A percentile compares a stretch with the other conserved stretches of the same genome.
These are phyloP conservation scores for Pisolithus marmoratus DNA, from an alignment of 768 basidiomycete species.

Conservation along the genomic window DNA sequence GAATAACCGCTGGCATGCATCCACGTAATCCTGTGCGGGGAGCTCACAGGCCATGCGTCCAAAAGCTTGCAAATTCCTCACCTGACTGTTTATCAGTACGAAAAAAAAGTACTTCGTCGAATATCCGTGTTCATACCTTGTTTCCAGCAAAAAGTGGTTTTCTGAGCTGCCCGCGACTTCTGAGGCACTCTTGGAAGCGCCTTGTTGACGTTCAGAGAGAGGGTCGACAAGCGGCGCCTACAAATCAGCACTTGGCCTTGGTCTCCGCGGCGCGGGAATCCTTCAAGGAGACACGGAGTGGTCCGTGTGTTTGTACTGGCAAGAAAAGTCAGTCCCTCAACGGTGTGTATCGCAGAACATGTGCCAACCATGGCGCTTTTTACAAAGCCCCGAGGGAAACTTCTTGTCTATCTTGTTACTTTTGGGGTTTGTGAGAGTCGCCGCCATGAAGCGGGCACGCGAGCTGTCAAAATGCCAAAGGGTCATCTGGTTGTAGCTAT, in stretches of 20 bases:
- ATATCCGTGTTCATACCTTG: conserved; percentile 99
- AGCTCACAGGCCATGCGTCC: not conserved
- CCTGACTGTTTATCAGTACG: conserved; percentile 93
- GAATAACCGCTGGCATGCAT: conserved; percentile 86
- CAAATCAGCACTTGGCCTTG: conserved; percentile 98
- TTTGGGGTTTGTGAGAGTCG: conserved; percentile 87
- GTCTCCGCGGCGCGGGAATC: conserved; percentile 81
- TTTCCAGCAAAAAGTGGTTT: conserved; percentile 48
- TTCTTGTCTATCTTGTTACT: conserved; percentile 87
- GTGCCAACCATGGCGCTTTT: conserved; percentile 62
- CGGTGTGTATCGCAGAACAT: not conserved
- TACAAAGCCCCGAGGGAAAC: conserved; percentile 68
- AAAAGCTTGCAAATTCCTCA: conserved; percentile 31
- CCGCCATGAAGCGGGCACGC: conserved; percentile 91
- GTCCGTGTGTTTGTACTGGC: conserved; percentile 76
- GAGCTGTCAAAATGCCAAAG: conserved; percentile 70
- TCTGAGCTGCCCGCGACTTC: conserved; percentile 26
- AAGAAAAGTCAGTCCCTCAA: conserved; percentile 1
- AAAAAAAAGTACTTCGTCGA: conserved; percentile 85
- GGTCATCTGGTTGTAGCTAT: conserved; percentile 89
- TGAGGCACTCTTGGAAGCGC: conserved; percentile 15
- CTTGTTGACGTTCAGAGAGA: conserved; percentile 62
- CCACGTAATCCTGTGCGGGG: conserved; percentile 79
- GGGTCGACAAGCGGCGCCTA: conserved; percentile 96
- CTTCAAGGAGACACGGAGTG: conserved; percentile 77